Conservation (phyloP, 441 rosid genomes). For the Gossypium davidsonii region DNA sequence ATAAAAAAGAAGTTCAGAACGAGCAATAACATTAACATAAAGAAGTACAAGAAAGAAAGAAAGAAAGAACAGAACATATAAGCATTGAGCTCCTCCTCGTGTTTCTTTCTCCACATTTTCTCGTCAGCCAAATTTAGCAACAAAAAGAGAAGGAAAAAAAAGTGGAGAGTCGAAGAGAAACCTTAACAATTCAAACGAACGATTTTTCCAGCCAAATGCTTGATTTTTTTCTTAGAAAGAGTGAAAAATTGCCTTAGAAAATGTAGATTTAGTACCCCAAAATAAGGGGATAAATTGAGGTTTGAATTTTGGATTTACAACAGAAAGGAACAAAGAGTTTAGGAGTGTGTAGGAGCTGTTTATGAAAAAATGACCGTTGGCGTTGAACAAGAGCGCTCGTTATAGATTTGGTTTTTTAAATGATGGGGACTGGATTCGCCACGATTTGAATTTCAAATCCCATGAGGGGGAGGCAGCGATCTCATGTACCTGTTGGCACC, state of each 20-base stretch:
- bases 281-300: constrained; percentile 22
- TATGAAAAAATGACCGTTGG: constrained; percentile 43
- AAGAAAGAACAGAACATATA: not conserved
- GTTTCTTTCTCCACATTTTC: constrained; percentile 1
- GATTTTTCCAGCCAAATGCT: not conserved
- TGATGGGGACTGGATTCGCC: not conserved
- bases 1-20: not conserved
- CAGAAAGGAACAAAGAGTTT: constrained; percentile 7
- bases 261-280: not conserved
- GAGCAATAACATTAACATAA: not conserved
- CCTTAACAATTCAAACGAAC: constrained; percentile 18
- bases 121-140: constrained; percentile 10
- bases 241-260: constrained; percentile 13
- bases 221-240: not conserved
- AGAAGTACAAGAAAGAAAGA: not conserved
- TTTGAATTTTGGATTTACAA: constrained; percentile 15
- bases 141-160: not conserved
- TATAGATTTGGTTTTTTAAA: constrained; percentile 18
- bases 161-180: constrained; percentile 14
- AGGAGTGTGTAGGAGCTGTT: constrained; percentile 31
- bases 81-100: not conserved
- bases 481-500: not conserved
- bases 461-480: not conserved
- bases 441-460: constrained; percentile 29
- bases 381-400: constrained; percentile 24